A percentile compares a stretch with the other conserved stretches of the same genome.
Evolutionary conservation across 495 filamentous ascomycete genomes (phyloP).

Genomic region (Xylaria flabelliformis): DNA sequence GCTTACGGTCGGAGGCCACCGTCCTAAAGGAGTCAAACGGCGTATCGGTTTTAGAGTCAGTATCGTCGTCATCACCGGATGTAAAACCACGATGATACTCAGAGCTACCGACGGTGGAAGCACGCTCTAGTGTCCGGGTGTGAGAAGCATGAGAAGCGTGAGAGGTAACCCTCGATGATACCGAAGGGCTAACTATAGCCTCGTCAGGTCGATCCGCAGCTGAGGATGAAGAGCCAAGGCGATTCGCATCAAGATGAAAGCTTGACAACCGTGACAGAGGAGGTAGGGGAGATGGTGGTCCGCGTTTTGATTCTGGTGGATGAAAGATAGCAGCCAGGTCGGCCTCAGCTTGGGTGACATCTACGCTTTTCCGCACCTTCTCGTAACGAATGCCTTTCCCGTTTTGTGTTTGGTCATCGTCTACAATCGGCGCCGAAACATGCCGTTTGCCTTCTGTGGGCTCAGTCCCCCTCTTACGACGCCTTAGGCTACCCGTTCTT

Average conservation of each 20-base stretch:
- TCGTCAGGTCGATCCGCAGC: slow-evolving; percentile 32
- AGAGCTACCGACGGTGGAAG: slow-evolving; percentile 83
- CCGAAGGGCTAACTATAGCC: slow-evolving; percentile 16
- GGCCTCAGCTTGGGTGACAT: slow-evolving; percentile 29
- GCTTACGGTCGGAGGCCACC: slow-evolving; percentile 66
- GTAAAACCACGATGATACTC: slow-evolving; percentile 78
- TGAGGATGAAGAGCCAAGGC: slow-evolving; percentile 48
- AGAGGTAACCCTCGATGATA: slow-evolving; percentile 44
- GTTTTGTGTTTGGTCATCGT: slow-evolving; percentile 18
- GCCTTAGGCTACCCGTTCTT: slow-evolving; percentile 55
- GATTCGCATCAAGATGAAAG: slow-evolving; percentile 62
- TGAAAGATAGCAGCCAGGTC: slow-evolving; percentile 37
- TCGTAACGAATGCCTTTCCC: slow-evolving; percentile 10
- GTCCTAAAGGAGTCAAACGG: slow-evolving; percentile 92
- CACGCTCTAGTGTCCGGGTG: slow-evolving; percentile 67
- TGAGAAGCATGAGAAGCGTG: slow-evolving; percentile 36
- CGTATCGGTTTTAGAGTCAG: slow-evolving; percentile 85
- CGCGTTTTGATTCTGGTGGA: slow-evolving; percentile 49
- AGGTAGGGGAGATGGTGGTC: slow-evolving; percentile 62
- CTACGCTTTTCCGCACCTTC: slow-evolving; percentile 31
- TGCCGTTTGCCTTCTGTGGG: slow-evolving; percentile 51
- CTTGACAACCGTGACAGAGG: slow-evolving; percentile 62
- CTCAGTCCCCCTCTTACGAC: slow-evolving; percentile 50
- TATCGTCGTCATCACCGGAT: slow-evolving; percentile 84
- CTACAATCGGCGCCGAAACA: slow-evolving; percentile 50